Conservation (phyloP, 345 rosid species). For the rapeseed (Brassica napus) region Da-Ae NC_063435.1:12665001-12665500, state of each 20-base stretch:
- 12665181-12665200: conserved; percentile 5
- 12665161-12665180: conserved; percentile 5
- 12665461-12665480: background rate
- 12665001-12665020: conserved; percentile 29
- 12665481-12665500: background rate
- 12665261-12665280: conserved; percentile 2
- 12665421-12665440: too few species aligned
- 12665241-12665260: conserved; percentile 6
- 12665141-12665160: conserved; percentile 30
- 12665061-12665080: conserved; percentile 29
- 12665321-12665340: background rate
- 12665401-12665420: background rate
- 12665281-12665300: background rate
- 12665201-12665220: background rate
- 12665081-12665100: conserved; percentile 27
- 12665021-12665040: conserved; percentile 36
- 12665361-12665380: background rate
- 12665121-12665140: conserved; percentile 24
- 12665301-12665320: background rate
- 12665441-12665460: background rate
- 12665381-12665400: background rate
- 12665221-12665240: conserved; percentile 4
- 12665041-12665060: conserved; percentile 35
- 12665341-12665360: background rate
- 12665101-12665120: conserved; percentile 34